phyloP scores from a whole-genome alignment of 1,284 basidiomycete genomes.

The Apiotrichum brassicae region DNA sequence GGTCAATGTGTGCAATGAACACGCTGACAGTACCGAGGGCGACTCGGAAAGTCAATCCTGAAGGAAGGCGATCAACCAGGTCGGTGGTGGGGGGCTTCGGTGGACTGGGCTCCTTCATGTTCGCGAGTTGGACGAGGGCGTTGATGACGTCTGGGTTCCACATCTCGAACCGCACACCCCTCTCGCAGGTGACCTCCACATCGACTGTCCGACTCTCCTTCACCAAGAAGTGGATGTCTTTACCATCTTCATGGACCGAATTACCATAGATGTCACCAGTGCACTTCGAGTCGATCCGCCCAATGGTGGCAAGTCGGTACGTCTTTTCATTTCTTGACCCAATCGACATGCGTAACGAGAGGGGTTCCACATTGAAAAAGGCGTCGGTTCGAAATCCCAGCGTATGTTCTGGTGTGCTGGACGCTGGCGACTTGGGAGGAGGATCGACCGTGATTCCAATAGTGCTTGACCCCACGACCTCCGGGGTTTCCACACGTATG shows the following conservation, averaged over 20 bases:
- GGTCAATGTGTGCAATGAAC: slow-evolving; percentile 66
- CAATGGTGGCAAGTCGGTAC: slow-evolving; percentile 30
- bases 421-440: neutral
- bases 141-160: slow-evolving; percentile 64
- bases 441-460: neutral
- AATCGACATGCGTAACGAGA: slow-evolving; percentile 29
- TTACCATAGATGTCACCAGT: slow-evolving; percentile 25
- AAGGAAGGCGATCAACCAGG: slow-evolving; percentile 51
- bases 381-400: slow-evolving; percentile 12
- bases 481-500: neutral
- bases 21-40: slow-evolving; percentile 60
- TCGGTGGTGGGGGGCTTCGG: slow-evolving; percentile 8
- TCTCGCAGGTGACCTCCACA: slow-evolving; percentile 56
- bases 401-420: neutral
- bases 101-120: slow-evolving; percentile 23
- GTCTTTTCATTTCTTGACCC: slow-evolving; percentile 18
- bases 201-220: slow-evolving; percentile 52
- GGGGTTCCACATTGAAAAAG: slow-evolving; percentile 26
- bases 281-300: slow-evolving; percentile 21
- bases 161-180: slow-evolving; percentile 58
- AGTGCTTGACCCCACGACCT: too few species aligned
- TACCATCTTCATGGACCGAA: slow-evolving; percentile 5
- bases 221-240: slow-evolving; percentile 24
- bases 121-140: slow-evolving; percentile 49
- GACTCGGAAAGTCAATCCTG: slow-evolving; percentile 56